Evolutionary conservation across 129 eudicot genomes (phyloP), one percentile per base, ranked within the genome.

Genomic region (Escallonia herrerae): DNA sequence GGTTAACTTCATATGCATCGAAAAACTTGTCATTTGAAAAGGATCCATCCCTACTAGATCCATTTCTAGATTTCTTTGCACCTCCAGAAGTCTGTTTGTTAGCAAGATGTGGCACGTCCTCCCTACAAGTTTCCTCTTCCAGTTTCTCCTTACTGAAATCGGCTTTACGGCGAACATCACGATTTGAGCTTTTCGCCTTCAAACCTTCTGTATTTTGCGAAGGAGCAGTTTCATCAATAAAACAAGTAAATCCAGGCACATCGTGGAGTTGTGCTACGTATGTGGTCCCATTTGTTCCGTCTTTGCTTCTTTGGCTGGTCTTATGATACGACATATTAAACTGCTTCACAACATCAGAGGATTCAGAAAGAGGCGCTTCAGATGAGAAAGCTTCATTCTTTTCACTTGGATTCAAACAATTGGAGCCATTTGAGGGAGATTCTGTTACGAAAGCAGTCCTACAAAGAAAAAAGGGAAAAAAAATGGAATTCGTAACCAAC

Each of bases 161-260:
- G 65, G 68, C 67, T 55, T 70, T 61, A 58, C 44, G 75, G 62
- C 46, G 43, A 65, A 66, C 83, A 63, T 78, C 77, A 68, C 63
- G 63, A 62, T 63, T 52, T 48, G 71, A 64, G 40, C 70, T 49
- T 56, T 68, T 73, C 58, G 57, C 73, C 40, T 67, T 72, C 56
- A 59, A 64, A n/a, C 59, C 77, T 66, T 75, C 82, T 7, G 70
- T 78, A 44, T 90, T 80, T 14, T 60, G 76, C 44, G 60, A 62
- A 72, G 77, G 77, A 56, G 80, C 65, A 40, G 71, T 67, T 74
- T 82, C 97, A 56, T 86, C 88, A 13, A 86, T 70, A 62, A 90
- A 82, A 82, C 69, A 72, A 43, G 98, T 81, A 63, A 81, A 88
- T 58, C 89, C 95, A 71, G 91, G 89, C 66, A 83, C 90, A 60